These are phyloP conservation scores for Cystobasidium pallidum DNA, from an alignment of 1,284 basidiomycete genomes.

Conservation along the genomic window DNA sequence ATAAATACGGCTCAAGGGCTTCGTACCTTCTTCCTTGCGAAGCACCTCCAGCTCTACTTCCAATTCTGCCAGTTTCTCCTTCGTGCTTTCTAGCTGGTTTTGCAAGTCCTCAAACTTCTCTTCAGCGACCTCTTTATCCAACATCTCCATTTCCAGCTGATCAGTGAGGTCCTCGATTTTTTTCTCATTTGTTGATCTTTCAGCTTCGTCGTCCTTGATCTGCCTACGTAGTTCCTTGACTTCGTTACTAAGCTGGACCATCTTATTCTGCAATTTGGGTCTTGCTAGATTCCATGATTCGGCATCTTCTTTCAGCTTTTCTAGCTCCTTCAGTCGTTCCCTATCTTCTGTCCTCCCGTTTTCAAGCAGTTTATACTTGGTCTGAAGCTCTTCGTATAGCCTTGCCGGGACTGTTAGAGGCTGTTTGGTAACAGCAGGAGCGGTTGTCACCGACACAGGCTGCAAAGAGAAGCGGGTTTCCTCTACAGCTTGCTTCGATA, in stretches of 20 bases:
- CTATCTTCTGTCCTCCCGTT: conserved; percentile 83
- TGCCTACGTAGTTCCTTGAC: conserved; percentile 69
- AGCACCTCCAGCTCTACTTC: conserved; percentile 83
- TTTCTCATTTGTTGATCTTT: conserved; percentile 67
- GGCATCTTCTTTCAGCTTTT: conserved; percentile 77
- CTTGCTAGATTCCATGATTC: conserved; percentile 81
- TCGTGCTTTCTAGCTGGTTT: conserved; percentile 72
- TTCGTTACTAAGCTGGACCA: conserved; percentile 63
- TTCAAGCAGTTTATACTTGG: conserved; percentile 82
- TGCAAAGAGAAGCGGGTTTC: conserved; percentile 25
- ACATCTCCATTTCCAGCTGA: conserved; percentile 88
- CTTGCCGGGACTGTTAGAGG: conserved; percentile 47
- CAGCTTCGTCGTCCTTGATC: conserved; percentile 67
- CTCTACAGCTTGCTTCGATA: conserved; percentile 18
- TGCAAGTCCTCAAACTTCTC: conserved; percentile 83
- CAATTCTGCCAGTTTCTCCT: conserved; percentile 75
- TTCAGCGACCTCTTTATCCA: conserved; percentile 97
- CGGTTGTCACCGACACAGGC: background rate
- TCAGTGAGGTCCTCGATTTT: conserved; percentile 75
- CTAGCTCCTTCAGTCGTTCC: conserved; percentile 79
- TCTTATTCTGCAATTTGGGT: conserved; percentile 64
- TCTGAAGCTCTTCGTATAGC: conserved; percentile 67
- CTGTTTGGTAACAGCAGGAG: conserved; percentile 4
- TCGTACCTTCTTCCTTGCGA: conserved; percentile 62
- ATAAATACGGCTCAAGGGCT: background rate